Conservation (phyloP, 768 basidiomycete species). For the Boletus edulis region DNA sequence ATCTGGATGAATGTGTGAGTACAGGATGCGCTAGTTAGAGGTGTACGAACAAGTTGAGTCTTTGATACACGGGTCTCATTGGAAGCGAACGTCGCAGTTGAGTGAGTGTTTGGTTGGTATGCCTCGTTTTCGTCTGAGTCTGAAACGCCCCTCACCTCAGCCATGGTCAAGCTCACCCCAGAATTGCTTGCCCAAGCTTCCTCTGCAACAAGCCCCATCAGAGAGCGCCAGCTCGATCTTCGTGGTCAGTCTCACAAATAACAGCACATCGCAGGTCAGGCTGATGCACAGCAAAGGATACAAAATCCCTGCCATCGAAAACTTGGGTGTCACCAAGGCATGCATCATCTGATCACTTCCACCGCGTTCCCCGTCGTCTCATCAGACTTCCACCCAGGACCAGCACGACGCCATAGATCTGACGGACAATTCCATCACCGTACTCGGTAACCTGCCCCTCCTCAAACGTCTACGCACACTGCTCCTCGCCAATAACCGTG, state of each 20-base stretch:
- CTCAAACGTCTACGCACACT: slow-evolving; percentile 82
- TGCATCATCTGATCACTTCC: slow-evolving; percentile 28
- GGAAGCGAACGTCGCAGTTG: slow-evolving; percentile 11
- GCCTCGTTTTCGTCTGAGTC: slow-evolving; percentile 33
- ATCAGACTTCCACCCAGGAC: slow-evolving; percentile 50
- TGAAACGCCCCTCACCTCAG: slow-evolving; percentile 29
- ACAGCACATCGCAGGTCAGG: neutral
- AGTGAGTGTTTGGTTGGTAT: neutral
- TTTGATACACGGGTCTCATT: slow-evolving; percentile 73
- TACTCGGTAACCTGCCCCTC: slow-evolving; percentile 82
- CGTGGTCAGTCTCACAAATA: slow-evolving; percentile 55
- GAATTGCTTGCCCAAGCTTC: slow-evolving; percentile 84
- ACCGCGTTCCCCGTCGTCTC: slow-evolving; percentile 11
- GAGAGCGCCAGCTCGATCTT: slow-evolving; percentile 89
- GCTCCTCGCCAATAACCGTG: slow-evolving; percentile 86
- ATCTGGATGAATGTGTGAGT: slow-evolving; percentile 38
- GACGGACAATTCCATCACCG: slow-evolving; percentile 85
- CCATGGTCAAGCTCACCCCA: slow-evolving; percentile 87
- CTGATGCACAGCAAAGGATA: slow-evolving; percentile 53
- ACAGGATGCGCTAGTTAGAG: neutral
- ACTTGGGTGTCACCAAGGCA: slow-evolving; percentile 89
- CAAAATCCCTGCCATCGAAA: slow-evolving; percentile 95
- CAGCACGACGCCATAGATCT: slow-evolving; percentile 93
- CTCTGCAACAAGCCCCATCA: slow-evolving; percentile 77
- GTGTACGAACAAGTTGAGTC: slow-evolving; percentile 62